Conservation (phyloP, 1,284 basidiomycete genomes). For the Rhizoctonia solani region DNA sequence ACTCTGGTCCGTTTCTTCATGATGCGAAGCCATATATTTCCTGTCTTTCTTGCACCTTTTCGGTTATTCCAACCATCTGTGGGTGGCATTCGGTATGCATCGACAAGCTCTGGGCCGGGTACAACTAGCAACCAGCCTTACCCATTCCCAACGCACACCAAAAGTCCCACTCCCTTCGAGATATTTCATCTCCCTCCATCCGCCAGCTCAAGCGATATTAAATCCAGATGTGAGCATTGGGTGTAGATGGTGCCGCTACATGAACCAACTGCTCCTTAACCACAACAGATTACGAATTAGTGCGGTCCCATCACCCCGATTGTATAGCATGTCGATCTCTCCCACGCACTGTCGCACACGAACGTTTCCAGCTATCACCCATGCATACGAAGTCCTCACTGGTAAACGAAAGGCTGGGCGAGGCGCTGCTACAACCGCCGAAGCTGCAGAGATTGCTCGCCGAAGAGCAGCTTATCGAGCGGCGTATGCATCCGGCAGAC, state of each 20-base stretch:
- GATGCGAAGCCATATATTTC: background rate
- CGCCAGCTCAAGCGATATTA: constrained; percentile 63
- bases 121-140: background rate
- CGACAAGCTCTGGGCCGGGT: constrained; percentile 4
- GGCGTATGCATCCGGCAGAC: constrained; percentile 11
- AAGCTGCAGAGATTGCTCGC: constrained; percentile 19
- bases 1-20: background rate
- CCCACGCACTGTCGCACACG: constrained; percentile 55
- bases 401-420: constrained; percentile 21
- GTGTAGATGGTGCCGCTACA: background rate
- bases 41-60: background rate
- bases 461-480: constrained; percentile 24
- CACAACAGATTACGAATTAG: constrained; percentile 68
- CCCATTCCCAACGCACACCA: constrained; percentile 58
- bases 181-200: constrained; percentile 65
- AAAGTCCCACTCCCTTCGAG: constrained; percentile 63
- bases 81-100: background rate
- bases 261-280: background rate
- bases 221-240: constrained; percentile 60
- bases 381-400: constrained; percentile 62
- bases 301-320: constrained; percentile 71
- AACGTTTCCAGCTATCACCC: constrained; percentile 64
- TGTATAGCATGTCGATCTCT: constrained; percentile 56
- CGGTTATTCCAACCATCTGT: background rate
- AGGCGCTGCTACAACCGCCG: constrained; percentile 11